These are phyloP conservation scores for Xylariaceae sp. DNA, from an alignment of 2,329 filamentous ascomycete genomes.

Conservation along the genomic window DNA sequence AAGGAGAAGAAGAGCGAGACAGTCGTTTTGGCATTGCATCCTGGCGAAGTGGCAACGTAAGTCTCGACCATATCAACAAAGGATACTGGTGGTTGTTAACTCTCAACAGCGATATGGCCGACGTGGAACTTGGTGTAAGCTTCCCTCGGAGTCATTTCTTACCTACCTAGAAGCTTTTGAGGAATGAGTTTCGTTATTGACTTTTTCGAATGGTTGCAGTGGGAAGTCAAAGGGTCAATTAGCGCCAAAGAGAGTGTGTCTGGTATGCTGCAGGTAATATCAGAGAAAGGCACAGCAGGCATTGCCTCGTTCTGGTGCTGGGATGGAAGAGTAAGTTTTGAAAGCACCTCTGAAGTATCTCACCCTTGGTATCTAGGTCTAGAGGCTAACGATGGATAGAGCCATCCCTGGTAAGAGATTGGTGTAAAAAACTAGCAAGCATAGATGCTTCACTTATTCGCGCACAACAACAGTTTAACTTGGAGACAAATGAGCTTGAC, in stretches of 20 bases:
- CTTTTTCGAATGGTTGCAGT: neutral
- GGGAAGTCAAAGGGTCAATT: slow-evolving; percentile 7
- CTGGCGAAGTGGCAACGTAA: slow-evolving; percentile 10
- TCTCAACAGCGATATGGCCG: slow-evolving; percentile 5
- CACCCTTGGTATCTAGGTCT: no score
- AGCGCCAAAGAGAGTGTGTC: slow-evolving; percentile 4
- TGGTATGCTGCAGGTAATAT: slow-evolving; percentile 5
- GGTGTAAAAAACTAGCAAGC: no score
- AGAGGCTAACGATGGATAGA: no score
- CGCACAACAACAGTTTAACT: no score
- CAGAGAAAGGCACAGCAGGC: slow-evolving; percentile 2
- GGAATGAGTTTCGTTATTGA: no score
- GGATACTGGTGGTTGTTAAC: neutral
- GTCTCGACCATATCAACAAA: neutral
- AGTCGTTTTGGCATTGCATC: slow-evolving; percentile 8
- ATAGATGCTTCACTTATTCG: no score
- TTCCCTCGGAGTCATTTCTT: no score
- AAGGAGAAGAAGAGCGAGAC: slow-evolving; percentile 6
- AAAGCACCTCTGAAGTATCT: no score
- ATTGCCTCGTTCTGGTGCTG: slow-evolving; percentile 10
- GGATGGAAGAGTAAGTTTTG: slow-evolving; percentile 10
- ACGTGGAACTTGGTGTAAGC: slow-evolving; percentile 1
- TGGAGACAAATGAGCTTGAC: no score
- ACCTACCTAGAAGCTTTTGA: no score
- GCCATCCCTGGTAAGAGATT: no score